phyloP scores from a whole-genome alignment of 345 rosid genomes.

The Pistacia integerrima region DNA sequence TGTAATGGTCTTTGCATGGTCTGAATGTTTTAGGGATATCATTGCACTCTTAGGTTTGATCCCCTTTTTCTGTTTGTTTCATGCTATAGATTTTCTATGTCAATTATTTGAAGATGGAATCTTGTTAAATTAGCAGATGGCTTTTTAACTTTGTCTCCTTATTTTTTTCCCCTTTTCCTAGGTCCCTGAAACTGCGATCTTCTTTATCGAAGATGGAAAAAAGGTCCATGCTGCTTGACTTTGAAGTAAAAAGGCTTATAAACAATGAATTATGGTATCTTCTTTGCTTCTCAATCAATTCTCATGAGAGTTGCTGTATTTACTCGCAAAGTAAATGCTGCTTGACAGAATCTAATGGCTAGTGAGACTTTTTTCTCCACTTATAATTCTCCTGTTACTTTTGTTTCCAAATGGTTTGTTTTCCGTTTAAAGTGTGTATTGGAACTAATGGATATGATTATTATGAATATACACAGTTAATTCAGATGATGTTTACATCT shows the following conservation, averaged over 20 bases:
- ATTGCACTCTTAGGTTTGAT: neutral
- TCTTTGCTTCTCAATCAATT: neutral
- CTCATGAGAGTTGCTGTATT: neutral
- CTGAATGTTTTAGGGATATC: neutral
- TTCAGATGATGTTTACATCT: neutral
- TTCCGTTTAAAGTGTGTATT: neutral
- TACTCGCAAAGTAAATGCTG: slow-evolving; percentile 1
- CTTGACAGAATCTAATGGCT: neutral
- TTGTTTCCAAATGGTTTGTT: slow-evolving; percentile 1
- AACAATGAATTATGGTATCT: neutral
- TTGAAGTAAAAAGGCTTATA: neutral
- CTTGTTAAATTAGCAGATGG: neutral
- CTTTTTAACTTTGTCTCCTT: neutral
- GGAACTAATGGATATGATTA: slow-evolving; percentile 10
- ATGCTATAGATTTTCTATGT: neutral
- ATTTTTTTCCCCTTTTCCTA: neutral
- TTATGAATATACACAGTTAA: slow-evolving; percentile 2
- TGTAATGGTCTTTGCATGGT: neutral
- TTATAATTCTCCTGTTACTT: neutral
- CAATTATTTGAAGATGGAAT: neutral
- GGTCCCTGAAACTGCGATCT: slow-evolving; percentile 24
- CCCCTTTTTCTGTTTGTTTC: neutral
- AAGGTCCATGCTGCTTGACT: slow-evolving; percentile 15
- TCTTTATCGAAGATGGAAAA: slow-evolving; percentile 22
- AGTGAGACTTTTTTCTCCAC: slow-evolving; percentile 5